These are phyloP conservation scores for Casuarina equisetifolia DNA, from an alignment of 306 rosid species.

Conservation along the genomic window DNA sequence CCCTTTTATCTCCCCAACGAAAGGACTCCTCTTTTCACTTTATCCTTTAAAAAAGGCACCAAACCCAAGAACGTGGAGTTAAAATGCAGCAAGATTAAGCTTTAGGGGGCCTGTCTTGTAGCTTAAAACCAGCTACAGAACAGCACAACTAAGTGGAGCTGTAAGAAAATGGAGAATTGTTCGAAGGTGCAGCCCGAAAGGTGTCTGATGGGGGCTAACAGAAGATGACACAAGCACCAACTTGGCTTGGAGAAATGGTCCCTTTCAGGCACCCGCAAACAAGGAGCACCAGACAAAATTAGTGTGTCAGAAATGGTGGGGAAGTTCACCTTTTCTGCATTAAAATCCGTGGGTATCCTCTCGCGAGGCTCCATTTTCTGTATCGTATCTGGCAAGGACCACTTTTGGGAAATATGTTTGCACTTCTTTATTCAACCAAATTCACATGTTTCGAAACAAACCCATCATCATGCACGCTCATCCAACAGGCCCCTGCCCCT, in stretches of 20 bases:
- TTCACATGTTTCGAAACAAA: constrained; percentile 14
- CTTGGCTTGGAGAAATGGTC: constrained; percentile 11
- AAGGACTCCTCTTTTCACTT: constrained; percentile 1
- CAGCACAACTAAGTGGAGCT: constrained; percentile 12
- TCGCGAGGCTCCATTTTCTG: not conserved
- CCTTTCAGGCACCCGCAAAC: constrained; percentile 26
- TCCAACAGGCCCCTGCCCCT: not conserved
- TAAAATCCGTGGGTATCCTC: constrained; percentile 33
- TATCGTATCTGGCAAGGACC: constrained; percentile 20
- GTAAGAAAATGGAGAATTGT: not conserved
- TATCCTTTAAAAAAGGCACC: constrained; percentile 15
- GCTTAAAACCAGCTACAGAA: constrained; percentile 8
- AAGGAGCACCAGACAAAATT: constrained; percentile 30
- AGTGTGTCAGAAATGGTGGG: constrained; percentile 4
- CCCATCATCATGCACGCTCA: not conserved
- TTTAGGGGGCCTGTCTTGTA: constrained; percentile 1
- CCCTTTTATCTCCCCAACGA: not conserved
- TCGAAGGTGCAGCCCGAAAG: constrained; percentile 4
- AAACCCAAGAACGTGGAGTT: constrained; percentile 4
- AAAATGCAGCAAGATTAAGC: constrained; percentile 37
- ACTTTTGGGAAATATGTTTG: not conserved
- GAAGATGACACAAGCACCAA: constrained; percentile 22
- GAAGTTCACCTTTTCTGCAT: constrained; percentile 11
- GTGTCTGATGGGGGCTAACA: constrained; percentile 6
- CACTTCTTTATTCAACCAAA: constrained; percentile 17